phyloP scores from a whole-genome alignment of 345 rosid genomes.

The Garcia nutans region DNA sequence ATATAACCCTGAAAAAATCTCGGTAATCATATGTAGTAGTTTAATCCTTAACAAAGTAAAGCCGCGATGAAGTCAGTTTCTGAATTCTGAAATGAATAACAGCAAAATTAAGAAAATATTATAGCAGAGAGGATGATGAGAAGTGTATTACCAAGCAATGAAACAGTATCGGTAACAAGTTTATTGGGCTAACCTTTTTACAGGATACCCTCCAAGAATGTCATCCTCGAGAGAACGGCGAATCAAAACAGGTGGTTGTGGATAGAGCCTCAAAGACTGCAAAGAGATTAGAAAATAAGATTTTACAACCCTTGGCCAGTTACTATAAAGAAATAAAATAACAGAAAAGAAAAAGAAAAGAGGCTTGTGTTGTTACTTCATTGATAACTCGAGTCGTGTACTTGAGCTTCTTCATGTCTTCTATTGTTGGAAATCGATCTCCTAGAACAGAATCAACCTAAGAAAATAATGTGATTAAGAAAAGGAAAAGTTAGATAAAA shows the following conservation, averaged over 20 bases:
- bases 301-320: constrained; percentile 1
- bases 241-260: constrained; percentile 95
- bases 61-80: not conserved
- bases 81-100: not conserved
- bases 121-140: not conserved
- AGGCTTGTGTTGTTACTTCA: constrained; percentile 49
- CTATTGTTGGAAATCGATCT: constrained; percentile 75
- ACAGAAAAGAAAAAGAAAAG: not conserved
- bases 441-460: constrained; percentile 93
- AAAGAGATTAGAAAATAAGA: constrained; percentile 25
- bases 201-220: constrained; percentile 75
- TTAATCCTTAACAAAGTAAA: not conserved
- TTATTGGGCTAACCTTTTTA: constrained; percentile 50
- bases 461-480: constrained; percentile 8
- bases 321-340: not conserved
- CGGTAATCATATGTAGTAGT: not conserved
- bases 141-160: not conserved
- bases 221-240: constrained; percentile 80
- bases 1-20: not conserved
- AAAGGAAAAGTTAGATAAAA: not conserved
- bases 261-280: constrained; percentile 89
- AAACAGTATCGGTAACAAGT: not conserved
- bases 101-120: not conserved
- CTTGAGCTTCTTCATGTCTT: constrained; percentile 84
- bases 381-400: constrained; percentile 91